Evolutionary conservation across 768 basidiomycete species (phyloP).

Genomic region (Kwoniella dendrophila): DNA sequence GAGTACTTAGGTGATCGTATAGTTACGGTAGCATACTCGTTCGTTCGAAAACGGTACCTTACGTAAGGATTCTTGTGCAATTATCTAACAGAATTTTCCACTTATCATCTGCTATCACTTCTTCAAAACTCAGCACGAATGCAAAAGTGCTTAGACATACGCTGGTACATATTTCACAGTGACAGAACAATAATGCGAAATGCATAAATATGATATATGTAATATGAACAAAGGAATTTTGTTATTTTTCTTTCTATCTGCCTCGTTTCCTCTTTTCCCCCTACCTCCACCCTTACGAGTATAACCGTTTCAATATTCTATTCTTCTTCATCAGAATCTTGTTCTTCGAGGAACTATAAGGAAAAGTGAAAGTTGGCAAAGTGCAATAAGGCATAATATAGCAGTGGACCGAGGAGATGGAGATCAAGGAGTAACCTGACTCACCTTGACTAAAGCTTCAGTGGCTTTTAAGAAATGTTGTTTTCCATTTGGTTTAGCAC

Average conservation of each 20-base stretch:
- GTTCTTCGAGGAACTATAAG: slow-evolving; percentile 80
- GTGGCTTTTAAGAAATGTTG: slow-evolving; percentile 92
- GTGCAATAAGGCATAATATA: no score
- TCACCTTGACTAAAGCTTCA: slow-evolving; percentile 81
- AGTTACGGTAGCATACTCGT: no score
- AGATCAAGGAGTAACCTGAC: slow-evolving; percentile 15
- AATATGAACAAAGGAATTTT: slow-evolving; percentile 1
- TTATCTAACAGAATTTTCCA: no score
- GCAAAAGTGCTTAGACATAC: no score
- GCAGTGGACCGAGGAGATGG: no score
- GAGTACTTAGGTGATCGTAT: no score
- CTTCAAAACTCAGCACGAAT: no score
- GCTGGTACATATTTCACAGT: no score
- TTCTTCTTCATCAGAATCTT: slow-evolving; percentile 67
- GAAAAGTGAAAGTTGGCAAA: background rate
- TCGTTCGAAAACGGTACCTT: no score
- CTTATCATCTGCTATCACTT: no score
- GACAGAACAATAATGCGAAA: slow-evolving; percentile 5
- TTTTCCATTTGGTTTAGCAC: slow-evolving; percentile 89
- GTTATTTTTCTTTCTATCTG: background rate
- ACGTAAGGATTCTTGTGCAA: no score
- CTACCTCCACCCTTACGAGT: background rate
- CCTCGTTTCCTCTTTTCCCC: background rate
- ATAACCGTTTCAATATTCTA: slow-evolving; percentile 51
- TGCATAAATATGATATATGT: slow-evolving; percentile 10